Base-by-base conservation (phyloP, 371 early-diverging fungal species). In the Zopfochytrium polystomum region DNA sequence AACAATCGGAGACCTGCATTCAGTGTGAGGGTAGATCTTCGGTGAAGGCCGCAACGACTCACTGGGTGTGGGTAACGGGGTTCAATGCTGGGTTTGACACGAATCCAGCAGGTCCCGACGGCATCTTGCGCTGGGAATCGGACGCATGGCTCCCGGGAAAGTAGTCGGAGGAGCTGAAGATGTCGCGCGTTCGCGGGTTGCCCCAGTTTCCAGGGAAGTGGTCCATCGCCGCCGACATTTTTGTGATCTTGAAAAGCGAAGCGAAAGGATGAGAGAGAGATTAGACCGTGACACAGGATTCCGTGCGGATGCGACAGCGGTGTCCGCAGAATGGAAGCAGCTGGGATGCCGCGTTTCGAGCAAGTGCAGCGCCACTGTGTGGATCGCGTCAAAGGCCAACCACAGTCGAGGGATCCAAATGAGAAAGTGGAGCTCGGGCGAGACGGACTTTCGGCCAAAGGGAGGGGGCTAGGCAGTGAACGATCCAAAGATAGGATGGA, bases 191-290 rank as follows among this genome's bases (percentile, higher is more conserved):
- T 65, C 87, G 85, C 60, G 88, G 87, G 63, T 90, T 86, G 48
- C 90, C 90, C 90, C 90, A 90, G 75, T 84, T 80, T 49, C 85
- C 84, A 71, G 88, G 88, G 67, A 87, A 87, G 76, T 86, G 81
- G 75, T 88, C 87, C 89, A 90, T 90, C 13, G 45, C 55, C 26
- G 29, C 22, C 25, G 23, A 23, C 23, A 20, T 5, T 3, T 20
- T 45, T 20, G 27, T 60, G 26, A 27, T 20, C 32, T 32, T 23
- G 55, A 47, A 42, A 53, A 6, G 32, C 56, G 34, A 20, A 11
- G 18, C 27, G 52, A 23, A 18, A 20, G 20, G 25, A 43, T 0
- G 11, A n/a, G 29, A 54, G 22, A 26, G 42, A 4, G 26, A 7
- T 7, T 30, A 4, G 44, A 13, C 23, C 20, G n/a, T 20, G 22